Evolutionary conservation across 345 rosid genomes (phyloP).

Genomic region (Populus nigra): DNA sequence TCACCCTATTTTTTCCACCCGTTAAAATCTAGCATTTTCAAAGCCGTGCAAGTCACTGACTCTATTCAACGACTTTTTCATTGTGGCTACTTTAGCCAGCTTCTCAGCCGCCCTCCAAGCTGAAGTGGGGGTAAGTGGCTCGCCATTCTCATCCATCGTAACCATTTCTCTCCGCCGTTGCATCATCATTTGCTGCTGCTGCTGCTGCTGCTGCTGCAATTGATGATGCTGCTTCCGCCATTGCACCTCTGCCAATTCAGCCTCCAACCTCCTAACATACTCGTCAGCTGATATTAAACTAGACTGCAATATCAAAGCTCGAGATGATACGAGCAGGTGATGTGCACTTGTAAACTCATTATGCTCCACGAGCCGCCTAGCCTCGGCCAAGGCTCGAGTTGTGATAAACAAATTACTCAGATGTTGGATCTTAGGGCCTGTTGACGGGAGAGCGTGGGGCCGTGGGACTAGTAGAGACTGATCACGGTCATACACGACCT

Average conservation of each 20-base stretch:
- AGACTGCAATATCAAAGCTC: slow-evolving; percentile 22
- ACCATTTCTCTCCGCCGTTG: slow-evolving; percentile 38
- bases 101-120: slow-evolving; percentile 40
- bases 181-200: slow-evolving; percentile 6
- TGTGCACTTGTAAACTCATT: slow-evolving; percentile 24
- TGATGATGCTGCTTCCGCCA: slow-evolving; percentile 23
- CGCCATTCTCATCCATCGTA: slow-evolving; percentile 58
- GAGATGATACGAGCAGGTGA: slow-evolving; percentile 23
- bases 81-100: slow-evolving; percentile 34
- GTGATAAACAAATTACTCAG: slow-evolving; percentile 18
- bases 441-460: slow-evolving; percentile 25
- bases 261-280: slow-evolving; percentile 22
- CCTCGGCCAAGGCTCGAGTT: slow-evolving; percentile 30
- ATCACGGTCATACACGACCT: slow-evolving; percentile 35
- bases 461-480: slow-evolving; percentile 25
- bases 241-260: slow-evolving; percentile 28
- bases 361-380: slow-evolving; percentile 21
- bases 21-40: slow-evolving; percentile 34
- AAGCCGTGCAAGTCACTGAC: slow-evolving; percentile 38
- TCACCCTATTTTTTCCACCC: neutral
- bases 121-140: slow-evolving; percentile 31
- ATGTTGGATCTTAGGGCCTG: slow-evolving; percentile 17
- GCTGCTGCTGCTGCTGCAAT: slow-evolving; percentile 26
- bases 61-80: slow-evolving; percentile 31
- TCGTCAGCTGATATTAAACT: slow-evolving; percentile 14